These are phyloP conservation scores for Arbutus unedo DNA, from an alignment of 148 eudicot genomes.

Conservation along the genomic window DNA sequence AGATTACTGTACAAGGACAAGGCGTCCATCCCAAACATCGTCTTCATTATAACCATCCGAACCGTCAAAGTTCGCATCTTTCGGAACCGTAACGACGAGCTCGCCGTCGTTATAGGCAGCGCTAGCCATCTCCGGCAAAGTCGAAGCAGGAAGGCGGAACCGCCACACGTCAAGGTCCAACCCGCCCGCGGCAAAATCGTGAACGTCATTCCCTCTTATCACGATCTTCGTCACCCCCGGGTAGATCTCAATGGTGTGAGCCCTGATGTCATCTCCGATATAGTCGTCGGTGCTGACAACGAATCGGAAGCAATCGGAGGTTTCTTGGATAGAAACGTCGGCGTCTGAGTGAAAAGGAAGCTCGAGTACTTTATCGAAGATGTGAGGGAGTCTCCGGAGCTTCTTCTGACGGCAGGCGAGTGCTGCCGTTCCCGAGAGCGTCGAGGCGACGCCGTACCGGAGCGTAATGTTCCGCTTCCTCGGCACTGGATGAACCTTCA, in stretches of 20 bases:
- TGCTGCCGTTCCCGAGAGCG: conserved; percentile 17
- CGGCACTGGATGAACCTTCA: conserved; percentile 36
- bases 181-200: conserved; percentile 31
- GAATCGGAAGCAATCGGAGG: conserved; percentile 49
- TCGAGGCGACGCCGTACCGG: conserved; percentile 28
- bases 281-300: conserved; percentile 48
- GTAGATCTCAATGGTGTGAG: conserved; percentile 60
- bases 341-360: conserved; percentile 83
- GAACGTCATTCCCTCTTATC: conserved; percentile 34
- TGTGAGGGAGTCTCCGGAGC: conserved; percentile 81
- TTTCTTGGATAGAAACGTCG: conserved; percentile 63
- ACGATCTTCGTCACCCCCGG: conserved; percentile 91
- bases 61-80: conserved; percentile 26
- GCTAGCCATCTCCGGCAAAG: conserved; percentile 57
- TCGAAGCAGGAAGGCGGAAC: conserved; percentile 56
- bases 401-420: conserved; percentile 48
- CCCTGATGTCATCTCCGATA: conserved; percentile 43
- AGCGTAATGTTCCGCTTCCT: conserved; percentile 24
- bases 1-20: conserved; percentile 33
- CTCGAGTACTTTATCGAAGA: conserved; percentile 83
- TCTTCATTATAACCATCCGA: neutral
- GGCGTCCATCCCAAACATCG: conserved; percentile 24
- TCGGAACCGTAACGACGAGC: conserved; percentile 74
- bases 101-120: conserved; percentile 57
- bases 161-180: conserved; percentile 75